A percentile compares a stretch with the other conserved stretches of the same genome.
These are phyloP conservation scores for Phytopythium delawarense DNA, from an alignment of 352 stramenopile species.

Conservation along the genomic window DNA sequence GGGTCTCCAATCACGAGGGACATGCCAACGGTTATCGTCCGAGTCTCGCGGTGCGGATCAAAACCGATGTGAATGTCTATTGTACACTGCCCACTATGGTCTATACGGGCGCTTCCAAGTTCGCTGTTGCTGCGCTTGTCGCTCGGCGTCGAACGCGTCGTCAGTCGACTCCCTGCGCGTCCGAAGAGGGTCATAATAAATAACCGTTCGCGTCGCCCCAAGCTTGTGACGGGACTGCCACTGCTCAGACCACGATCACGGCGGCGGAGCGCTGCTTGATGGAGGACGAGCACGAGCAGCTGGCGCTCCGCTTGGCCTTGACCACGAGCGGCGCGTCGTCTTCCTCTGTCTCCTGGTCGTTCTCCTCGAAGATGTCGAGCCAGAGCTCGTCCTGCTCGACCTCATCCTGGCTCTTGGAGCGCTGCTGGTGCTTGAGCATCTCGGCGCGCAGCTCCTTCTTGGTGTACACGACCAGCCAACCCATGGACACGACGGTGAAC, in stretches of 20 bases:
- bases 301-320: constrained; percentile 2
- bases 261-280: constrained; percentile 8
- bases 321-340: constrained; percentile 8
- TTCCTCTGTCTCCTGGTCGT: constrained; percentile 11
- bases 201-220: background rate
- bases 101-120: background rate
- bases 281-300: constrained; percentile 6
- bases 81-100: background rate
- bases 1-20: too few species aligned
- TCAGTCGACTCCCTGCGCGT: too few species aligned
- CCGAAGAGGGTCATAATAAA: background rate
- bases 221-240: background rate
- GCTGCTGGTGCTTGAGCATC: constrained; percentile 30
- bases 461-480: constrained; percentile 48
- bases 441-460: constrained; percentile 37
- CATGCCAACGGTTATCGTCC: too few species aligned
- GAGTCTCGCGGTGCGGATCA: background rate
- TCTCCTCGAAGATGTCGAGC: constrained; percentile 24
- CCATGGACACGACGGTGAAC: constrained; percentile 38
- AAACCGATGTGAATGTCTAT: background rate
- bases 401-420: constrained; percentile 12
- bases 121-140: background rate
- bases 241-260: constrained; percentile 3
- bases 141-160: too few species aligned
- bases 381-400: constrained; percentile 22